phyloP scores from a whole-genome alignment of 176 grass and related monocot species.

The Ampelocalamus luodianensis region DNA sequence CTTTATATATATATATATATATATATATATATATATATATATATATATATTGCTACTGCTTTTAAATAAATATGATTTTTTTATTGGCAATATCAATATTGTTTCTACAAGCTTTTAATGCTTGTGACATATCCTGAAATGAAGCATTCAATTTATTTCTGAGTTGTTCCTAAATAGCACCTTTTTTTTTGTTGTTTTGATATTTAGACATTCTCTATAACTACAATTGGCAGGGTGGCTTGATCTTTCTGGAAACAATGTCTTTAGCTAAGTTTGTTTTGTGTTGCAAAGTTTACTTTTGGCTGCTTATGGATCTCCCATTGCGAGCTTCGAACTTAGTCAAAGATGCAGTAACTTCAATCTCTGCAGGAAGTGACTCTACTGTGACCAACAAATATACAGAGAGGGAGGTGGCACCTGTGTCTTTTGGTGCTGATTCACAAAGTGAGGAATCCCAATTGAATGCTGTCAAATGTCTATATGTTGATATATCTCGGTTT shows the following conservation, averaged over 20 bases:
- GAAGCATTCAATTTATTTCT: conserved; percentile 37
- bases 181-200: neutral
- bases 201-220: conserved; percentile 48
- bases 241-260: conserved; percentile 82
- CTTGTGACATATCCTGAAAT: conserved; percentile 23
- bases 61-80: conserved; percentile 24
- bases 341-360: conserved; percentile 44
- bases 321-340: conserved; percentile 31
- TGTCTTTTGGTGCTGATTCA: conserved; percentile 44
- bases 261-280: conserved; percentile 73
- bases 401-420: conserved; percentile 33
- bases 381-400: conserved; percentile 32
- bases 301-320: conserved; percentile 47
- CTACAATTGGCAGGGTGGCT: conserved; percentile 71
- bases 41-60: conserved; percentile 25
- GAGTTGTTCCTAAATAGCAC: conserved; percentile 5
- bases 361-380: conserved; percentile 38
- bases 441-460: conserved; percentile 47
- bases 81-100: conserved; percentile 2
- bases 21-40: too few species aligned
- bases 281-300: conserved; percentile 62
- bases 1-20: conserved; percentile 22
- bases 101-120: conserved; percentile 30
- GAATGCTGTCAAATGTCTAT: conserved; percentile 52
- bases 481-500: conserved; percentile 64